Conservation (phyloP, 495 filamentous ascomycete species). For the Glarea lozoyensis region DNA sequence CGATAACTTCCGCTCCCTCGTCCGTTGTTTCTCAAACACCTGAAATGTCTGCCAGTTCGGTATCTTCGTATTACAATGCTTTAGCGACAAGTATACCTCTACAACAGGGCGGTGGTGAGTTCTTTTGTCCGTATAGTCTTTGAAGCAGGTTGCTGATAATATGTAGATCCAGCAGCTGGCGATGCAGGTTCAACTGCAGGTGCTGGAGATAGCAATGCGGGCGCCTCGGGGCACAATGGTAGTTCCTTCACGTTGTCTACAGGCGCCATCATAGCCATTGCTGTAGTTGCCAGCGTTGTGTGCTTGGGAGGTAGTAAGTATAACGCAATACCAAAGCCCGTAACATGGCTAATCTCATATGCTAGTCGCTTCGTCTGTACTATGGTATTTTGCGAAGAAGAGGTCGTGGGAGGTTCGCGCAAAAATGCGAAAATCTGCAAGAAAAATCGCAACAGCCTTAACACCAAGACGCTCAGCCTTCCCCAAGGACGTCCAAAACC, state of each 20-base stretch:
- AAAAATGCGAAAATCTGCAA: conserved; percentile 41
- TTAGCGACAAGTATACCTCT: conserved; percentile 17
- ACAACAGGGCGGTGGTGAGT: conserved; percentile 17
- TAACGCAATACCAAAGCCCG: no score
- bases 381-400: conserved; percentile 50
- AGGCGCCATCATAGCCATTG: conserved; percentile 52
- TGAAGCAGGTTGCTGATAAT: not conserved
- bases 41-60: conserved; percentile 19
- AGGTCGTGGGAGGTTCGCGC: conserved; percentile 45
- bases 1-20: not conserved
- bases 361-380: conserved; percentile 35
- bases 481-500: conserved; percentile 36
- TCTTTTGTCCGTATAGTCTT: not conserved
- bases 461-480: conserved; percentile 46
- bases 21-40: conserved; percentile 15
- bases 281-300: conserved; percentile 49
- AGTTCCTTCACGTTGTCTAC: conserved; percentile 43
- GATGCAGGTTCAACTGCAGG: conserved; percentile 20
- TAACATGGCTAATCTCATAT: no score
- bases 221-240: conserved; percentile 42
- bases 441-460: conserved; percentile 41
- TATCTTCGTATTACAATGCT: conserved; percentile 14
- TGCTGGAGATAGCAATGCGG: conserved; percentile 35
- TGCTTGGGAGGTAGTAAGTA: conserved; percentile 49
- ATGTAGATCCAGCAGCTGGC: conserved; percentile 12